Conservation (phyloP, 352 stramenopile genomes). For the Pythium insidiosum region DNA sequence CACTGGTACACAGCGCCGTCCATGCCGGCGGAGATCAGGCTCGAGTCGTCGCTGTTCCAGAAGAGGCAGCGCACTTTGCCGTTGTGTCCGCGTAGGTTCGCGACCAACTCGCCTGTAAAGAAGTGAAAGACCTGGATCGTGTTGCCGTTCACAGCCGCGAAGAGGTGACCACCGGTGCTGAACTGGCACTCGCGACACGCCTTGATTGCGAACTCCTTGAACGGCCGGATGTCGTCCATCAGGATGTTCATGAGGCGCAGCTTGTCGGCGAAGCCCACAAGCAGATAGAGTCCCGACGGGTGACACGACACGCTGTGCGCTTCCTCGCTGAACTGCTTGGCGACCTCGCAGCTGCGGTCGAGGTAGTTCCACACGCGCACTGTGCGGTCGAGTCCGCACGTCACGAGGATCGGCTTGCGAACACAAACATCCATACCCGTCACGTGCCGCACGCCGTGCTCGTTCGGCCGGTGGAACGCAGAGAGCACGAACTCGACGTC, state of each 20-base stretch:
- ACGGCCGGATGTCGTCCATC: conserved; percentile 86
- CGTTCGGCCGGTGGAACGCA: conserved; percentile 63
- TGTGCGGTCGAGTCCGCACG: conserved; percentile 82
- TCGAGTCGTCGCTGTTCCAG: conserved; percentile 85
- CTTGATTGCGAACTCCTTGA: conserved; percentile 84
- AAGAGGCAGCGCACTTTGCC: conserved; percentile 86
- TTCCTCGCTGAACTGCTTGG: conserved; percentile 86
- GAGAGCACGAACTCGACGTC: conserved; percentile 68
- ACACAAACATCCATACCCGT: conserved; percentile 90
- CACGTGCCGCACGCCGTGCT: conserved; percentile 45
- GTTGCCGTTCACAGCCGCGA: conserved; percentile 91
- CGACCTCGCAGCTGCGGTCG: conserved; percentile 79
- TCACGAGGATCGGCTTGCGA: conserved; percentile 88
- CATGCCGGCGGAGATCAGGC: conserved; percentile 83
- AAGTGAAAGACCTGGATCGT: conserved; percentile 91
- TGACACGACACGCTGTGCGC: conserved; percentile 87
- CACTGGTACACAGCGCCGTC: conserved; percentile 93
- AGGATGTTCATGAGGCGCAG: conserved; percentile 88
- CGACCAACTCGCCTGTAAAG: conserved; percentile 87
- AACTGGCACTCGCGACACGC: conserved; percentile 77
- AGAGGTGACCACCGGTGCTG: conserved; percentile 86
- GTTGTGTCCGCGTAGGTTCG: conserved; percentile 89
- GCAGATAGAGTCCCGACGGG: conserved; percentile 84
- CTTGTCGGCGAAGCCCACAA: conserved; percentile 89
- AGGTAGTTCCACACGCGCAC: conserved; percentile 94